Evolutionary conservation across 2,329 filamentous ascomycete genomes (phyloP).

Genomic region (Periconia sp.): DNA sequence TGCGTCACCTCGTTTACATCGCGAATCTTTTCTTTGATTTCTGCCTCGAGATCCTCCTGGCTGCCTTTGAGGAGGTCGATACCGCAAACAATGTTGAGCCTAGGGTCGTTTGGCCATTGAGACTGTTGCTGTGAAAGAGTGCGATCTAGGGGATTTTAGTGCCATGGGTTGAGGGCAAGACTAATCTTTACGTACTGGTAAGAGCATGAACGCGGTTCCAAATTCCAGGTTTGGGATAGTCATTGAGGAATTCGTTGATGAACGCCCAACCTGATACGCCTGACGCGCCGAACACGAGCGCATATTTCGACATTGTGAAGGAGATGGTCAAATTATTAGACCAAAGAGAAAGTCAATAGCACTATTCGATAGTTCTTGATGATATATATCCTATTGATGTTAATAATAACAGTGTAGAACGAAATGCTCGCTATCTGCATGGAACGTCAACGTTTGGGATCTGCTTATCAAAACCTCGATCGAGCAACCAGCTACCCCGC

Average conservation of each 20-base stretch:
- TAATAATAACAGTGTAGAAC: too few relatives aligned
- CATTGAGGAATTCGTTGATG: slow-evolving; percentile 42
- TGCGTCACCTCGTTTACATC: slow-evolving; percentile 46
- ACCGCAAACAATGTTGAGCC: slow-evolving; percentile 46
- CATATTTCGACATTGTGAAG: slow-evolving; percentile 36
- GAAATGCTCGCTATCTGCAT: slow-evolving; percentile 1
- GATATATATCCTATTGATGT: too few relatives aligned
- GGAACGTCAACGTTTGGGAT: too few relatives aligned
- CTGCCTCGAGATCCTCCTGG: slow-evolving; percentile 43
- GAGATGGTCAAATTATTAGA: too few relatives aligned
- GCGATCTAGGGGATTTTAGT: slow-evolving; percentile 21
- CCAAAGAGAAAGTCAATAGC: too few relatives aligned
- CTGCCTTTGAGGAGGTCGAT: slow-evolving; percentile 45
- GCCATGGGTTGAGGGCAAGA: too few relatives aligned
- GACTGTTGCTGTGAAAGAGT: slow-evolving; percentile 33
- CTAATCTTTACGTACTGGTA: slow-evolving; percentile 20
- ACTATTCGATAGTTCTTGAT: too few relatives aligned
- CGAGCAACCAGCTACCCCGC: too few relatives aligned
- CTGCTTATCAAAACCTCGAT: too few relatives aligned
- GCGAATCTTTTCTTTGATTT: slow-evolving; percentile 35
- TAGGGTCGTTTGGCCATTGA: slow-evolving; percentile 44
- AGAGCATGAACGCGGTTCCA: slow-evolving; percentile 46
- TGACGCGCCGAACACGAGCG: slow-evolving; percentile 47
- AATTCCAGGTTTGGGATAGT: slow-evolving; percentile 38
- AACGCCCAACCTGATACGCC: slow-evolving; percentile 50